Percentiles rank a stretch among this genome's conserved stretches.
Conservation (phyloP, 306 rosid species). For the Prunus mume region DNA sequence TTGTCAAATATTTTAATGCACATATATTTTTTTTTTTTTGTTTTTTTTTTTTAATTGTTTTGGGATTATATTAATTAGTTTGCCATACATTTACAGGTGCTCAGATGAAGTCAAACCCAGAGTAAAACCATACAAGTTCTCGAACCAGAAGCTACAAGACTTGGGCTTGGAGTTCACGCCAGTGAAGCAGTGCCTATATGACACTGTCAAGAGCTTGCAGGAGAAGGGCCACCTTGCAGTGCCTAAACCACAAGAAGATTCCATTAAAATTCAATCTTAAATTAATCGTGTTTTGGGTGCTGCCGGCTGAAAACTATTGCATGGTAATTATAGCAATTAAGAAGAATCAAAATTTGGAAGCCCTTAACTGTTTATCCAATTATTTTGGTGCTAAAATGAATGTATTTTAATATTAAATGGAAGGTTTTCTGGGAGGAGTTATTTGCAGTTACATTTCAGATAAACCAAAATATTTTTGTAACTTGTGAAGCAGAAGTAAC, state of each 20-base stretch:
- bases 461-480: no score
- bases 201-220: conserved; percentile 79
- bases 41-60: background rate
- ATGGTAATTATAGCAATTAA: background rate
- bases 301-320: background rate
- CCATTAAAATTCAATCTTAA: conserved; percentile 31
- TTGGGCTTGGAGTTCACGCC: conserved; percentile 77
- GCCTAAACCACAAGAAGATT: conserved; percentile 33
- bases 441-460: no score
- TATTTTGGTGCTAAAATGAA: background rate
- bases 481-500: no score
- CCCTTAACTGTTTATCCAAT: background rate
- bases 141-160: conserved; percentile 66
- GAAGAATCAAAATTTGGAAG: background rate
- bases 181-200: conserved; percentile 70
- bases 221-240: conserved; percentile 76
- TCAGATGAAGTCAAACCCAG: conserved; percentile 79
- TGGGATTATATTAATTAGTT: background rate
- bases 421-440: background rate
- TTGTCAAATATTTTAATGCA: no score
- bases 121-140: conserved; percentile 59
- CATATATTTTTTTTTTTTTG: background rate
- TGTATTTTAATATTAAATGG: background rate
- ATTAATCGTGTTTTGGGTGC: background rate
- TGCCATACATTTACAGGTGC: conserved; percentile 43